Conservation (phyloP, 1,284 basidiomycete species). For the Naganishia cerealis region DNA sequence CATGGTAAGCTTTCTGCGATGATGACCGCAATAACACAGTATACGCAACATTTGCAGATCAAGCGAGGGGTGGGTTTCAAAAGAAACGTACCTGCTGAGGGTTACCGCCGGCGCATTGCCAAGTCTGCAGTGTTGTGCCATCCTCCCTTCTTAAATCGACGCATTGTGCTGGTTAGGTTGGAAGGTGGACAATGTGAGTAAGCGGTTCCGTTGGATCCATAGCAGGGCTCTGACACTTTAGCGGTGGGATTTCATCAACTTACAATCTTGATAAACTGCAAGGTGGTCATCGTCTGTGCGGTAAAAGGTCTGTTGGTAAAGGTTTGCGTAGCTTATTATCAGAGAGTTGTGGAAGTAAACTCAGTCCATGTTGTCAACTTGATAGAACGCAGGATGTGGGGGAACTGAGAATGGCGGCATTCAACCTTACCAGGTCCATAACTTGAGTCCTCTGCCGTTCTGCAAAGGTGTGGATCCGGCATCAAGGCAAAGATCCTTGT, state of each 20-base stretch:
- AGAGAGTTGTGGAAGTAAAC: not conserved
- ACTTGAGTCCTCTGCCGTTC: slow-evolving; percentile 28
- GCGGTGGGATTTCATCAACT: not conserved
- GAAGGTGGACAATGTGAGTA: not conserved
- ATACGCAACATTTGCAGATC: no score
- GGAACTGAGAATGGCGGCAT: not conserved
- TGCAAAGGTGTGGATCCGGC: slow-evolving; percentile 27
- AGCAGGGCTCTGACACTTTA: not conserved
- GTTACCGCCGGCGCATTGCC: slow-evolving; percentile 30
- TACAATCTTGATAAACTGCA: slow-evolving; percentile 30
- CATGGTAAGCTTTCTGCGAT: not conserved
- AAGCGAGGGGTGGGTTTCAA: not conserved
- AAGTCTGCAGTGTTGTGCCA: slow-evolving; percentile 27
- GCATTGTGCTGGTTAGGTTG: slow-evolving; percentile 16
- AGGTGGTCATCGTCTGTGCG: slow-evolving; percentile 21
- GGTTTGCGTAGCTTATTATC: slow-evolving; percentile 19
- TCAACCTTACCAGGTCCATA: slow-evolving; percentile 33
- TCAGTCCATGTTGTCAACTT: not conserved
- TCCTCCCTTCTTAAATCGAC: slow-evolving; percentile 29
- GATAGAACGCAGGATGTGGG: not conserved
- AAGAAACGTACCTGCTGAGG: slow-evolving; percentile 28
- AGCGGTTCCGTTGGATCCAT: not conserved
- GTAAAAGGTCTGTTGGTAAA: slow-evolving; percentile 29
- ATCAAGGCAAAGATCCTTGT: slow-evolving; percentile 35
- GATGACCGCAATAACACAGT: no score